Conservation (phyloP, 1,284 basidiomycete genomes). For the Cryptococcus depauperatus region DNA sequence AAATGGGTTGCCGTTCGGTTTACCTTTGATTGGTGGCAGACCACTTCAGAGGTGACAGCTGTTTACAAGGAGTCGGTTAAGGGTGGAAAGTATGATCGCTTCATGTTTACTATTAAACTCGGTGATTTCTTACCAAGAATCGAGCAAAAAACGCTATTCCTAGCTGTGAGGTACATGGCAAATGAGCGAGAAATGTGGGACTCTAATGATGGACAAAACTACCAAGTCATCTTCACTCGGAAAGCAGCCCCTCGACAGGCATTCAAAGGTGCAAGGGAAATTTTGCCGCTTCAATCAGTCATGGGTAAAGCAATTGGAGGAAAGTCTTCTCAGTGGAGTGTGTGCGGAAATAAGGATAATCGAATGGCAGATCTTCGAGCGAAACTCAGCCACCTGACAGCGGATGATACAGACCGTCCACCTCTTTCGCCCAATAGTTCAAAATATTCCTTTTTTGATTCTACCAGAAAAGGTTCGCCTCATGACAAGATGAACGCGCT, state of each 20-base stretch:
- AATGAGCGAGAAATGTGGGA: conserved; percentile 75
- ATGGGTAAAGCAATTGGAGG: conserved; percentile 36
- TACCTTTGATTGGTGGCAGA: conserved; percentile 91
- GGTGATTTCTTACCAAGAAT: conserved; percentile 53
- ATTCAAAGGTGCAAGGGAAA: conserved; percentile 11
- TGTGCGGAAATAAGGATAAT: conserved; percentile 39
- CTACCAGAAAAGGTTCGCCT: background rate
- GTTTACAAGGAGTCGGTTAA: conserved; percentile 62
- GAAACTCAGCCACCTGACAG: conserved; percentile 47
- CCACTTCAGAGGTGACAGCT: conserved; percentile 83
- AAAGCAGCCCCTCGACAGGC: conserved; percentile 8
- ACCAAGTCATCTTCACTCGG: conserved; percentile 52
- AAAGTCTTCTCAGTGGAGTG: conserved; percentile 40
- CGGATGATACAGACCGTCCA: conserved; percentile 39
- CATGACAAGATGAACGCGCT: background rate
- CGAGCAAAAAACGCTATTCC: conserved; percentile 74
- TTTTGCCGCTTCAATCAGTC: conserved; percentile 24
- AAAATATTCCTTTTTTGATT: too few relatives aligned
- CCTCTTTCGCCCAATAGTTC: conserved; percentile 18
- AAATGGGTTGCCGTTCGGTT: conserved; percentile 86
- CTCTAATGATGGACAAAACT: conserved; percentile 76
- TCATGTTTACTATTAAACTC: conserved; percentile 50
- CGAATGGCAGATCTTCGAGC: conserved; percentile 46
- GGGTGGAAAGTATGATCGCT: conserved; percentile 56
- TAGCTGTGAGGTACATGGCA: conserved; percentile 71